These are phyloP conservation scores for Xerocomellus intermedius DNA, from an alignment of 768 basidiomycete species.

Conservation along the genomic window DNA sequence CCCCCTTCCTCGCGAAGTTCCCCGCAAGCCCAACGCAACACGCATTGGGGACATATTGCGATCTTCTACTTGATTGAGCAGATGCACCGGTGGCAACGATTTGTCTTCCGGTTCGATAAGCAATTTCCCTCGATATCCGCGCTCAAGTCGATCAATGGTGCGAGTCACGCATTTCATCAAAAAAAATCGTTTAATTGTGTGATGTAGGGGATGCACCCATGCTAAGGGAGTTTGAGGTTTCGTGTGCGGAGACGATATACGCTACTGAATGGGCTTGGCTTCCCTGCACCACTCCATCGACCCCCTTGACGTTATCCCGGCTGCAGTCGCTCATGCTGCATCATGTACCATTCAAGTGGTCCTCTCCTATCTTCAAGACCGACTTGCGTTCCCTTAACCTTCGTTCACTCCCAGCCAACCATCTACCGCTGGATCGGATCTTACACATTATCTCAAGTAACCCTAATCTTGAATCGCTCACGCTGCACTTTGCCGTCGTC, in stretches of 20 bases:
- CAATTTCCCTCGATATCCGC: constrained; percentile 73
- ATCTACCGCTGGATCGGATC: constrained; percentile 66
- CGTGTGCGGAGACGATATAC: constrained; percentile 62
- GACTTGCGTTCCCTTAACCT: constrained; percentile 59
- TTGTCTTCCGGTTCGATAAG: constrained; percentile 77
- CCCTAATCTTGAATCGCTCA: constrained; percentile 51
- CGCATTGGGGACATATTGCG: constrained; percentile 79
- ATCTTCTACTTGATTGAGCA: constrained; percentile 77
- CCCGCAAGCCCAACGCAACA: constrained; percentile 43
- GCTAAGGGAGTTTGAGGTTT: constrained; percentile 74
- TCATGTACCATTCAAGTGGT: constrained; percentile 75
- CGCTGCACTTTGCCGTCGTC: constrained; percentile 61
- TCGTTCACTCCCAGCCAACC: constrained; percentile 60
- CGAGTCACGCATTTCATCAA: constrained; percentile 20
- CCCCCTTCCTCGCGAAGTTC: constrained; percentile 26
- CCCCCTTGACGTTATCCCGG: constrained; percentile 40
- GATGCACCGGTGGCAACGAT: constrained; percentile 80
- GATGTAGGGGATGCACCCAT: constrained; percentile 66
- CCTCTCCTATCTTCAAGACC: constrained; percentile 65
- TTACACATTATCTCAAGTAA: constrained; percentile 63
- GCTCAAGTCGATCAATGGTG: constrained; percentile 70
- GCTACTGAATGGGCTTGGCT: constrained; percentile 73
- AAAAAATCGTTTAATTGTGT: constrained; percentile 1
- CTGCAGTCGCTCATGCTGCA: constrained; percentile 62
- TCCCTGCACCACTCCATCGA: constrained; percentile 46